A percentile compares a stretch with the other conserved stretches of the same genome.
phyloP scores from a whole-genome alignment of 2,329 filamentous ascomycete species.

The Fusarium drepaniforme region DNA sequence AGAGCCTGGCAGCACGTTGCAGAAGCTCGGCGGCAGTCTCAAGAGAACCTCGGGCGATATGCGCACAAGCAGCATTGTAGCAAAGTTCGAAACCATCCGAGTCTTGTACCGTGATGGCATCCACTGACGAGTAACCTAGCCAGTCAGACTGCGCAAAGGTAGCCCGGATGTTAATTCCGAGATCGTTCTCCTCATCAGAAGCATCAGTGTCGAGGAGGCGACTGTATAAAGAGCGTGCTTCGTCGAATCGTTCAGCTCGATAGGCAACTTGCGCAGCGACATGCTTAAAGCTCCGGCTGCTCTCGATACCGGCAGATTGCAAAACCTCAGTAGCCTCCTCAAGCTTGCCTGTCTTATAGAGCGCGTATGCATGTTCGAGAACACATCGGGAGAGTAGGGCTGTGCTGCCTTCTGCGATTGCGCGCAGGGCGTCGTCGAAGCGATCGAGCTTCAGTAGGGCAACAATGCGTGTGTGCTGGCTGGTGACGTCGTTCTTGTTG shows the following conservation, averaged over 20 bases:
- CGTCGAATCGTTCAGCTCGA: conserved; percentile 78
- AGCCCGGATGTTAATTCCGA: conserved; percentile 82
- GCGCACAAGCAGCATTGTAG: conserved; percentile 82
- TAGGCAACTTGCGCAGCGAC: conserved; percentile 78
- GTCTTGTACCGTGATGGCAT: conserved; percentile 67
- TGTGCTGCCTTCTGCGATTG: conserved; percentile 73
- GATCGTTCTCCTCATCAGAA: conserved; percentile 76
- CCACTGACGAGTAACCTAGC: conserved; percentile 61
- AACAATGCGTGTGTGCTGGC: conserved; percentile 78
- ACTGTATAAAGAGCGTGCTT: conserved; percentile 73
- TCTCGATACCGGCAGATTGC: conserved; percentile 45
- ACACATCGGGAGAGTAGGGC: conserved; percentile 70
- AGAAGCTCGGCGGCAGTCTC: conserved; percentile 74
- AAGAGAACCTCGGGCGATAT: conserved; percentile 77
- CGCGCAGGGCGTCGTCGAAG: conserved; percentile 80
- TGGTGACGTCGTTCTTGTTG: conserved; percentile 68
- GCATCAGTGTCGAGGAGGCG: conserved; percentile 63
- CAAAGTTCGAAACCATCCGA: conserved; percentile 84
- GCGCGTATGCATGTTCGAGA: conserved; percentile 83
- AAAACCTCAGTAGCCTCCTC: conserved; percentile 69
- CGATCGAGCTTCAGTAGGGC: conserved; percentile 86
- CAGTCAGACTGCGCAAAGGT: conserved; percentile 80
- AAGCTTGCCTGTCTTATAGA: conserved; percentile 82
- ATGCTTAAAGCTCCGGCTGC: conserved; percentile 59
- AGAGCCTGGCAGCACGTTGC: conserved; percentile 77